These are phyloP conservation scores for Orbilia oligospora DNA, from an alignment of 2,329 filamentous ascomycete genomes.

Conservation along the genomic window DNA sequence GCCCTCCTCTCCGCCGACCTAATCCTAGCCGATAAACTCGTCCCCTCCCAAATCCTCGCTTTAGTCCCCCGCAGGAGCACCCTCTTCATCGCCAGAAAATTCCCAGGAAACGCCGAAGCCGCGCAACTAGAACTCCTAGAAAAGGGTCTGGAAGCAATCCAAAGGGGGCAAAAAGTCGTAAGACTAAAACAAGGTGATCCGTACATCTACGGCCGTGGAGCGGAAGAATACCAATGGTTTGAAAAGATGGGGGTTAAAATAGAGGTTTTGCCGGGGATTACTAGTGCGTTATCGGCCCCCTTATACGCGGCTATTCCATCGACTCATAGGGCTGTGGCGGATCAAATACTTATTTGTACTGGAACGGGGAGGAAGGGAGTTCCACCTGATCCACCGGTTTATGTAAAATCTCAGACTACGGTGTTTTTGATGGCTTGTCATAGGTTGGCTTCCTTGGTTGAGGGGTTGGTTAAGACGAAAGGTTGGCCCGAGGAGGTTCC, in stretches of 20 bases:
- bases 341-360: constrained; percentile 96
- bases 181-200: constrained; percentile 96
- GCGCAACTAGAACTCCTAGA: constrained; percentile 91
- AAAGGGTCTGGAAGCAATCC: constrained; percentile 79
- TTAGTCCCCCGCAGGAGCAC: constrained; percentile 90
- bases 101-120: constrained; percentile 94
- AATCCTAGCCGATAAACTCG: constrained; percentile 88
- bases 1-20: constrained; percentile 82
- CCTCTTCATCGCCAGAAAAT: constrained; percentile 94
- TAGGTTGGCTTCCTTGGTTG: constrained; percentile 80
- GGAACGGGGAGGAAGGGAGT: constrained; percentile 93
- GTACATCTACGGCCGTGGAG: constrained; percentile 94
- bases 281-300: constrained; percentile 86
- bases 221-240: constrained; percentile 92
- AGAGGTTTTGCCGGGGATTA: constrained; percentile 88
- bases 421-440: constrained; percentile 97
- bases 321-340: constrained; percentile 89
- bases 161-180: constrained; percentile 86
- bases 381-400: constrained; percentile 84
- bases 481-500: constrained; percentile 83
- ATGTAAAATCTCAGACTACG: constrained; percentile 81
- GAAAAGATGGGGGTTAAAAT: constrained; percentile 68
- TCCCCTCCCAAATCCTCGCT: constrained; percentile 86
- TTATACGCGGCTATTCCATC: constrained; percentile 89
- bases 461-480: constrained; percentile 72